Evolutionary conservation across 768 basidiomycete species (phyloP).

Genomic region (Termitomyces sp.): DNA sequence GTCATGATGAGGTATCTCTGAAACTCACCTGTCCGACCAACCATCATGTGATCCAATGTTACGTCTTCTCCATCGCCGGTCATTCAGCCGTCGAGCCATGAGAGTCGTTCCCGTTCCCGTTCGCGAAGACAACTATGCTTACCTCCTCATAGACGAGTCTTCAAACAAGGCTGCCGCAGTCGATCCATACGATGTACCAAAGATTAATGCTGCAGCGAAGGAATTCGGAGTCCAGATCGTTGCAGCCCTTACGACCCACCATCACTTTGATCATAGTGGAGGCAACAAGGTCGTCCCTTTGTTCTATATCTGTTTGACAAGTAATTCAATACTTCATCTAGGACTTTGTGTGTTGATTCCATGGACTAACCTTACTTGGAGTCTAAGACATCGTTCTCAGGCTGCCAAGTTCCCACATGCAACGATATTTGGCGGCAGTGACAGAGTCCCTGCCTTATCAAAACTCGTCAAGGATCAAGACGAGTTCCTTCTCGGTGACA

Average conservation of each 20-base stretch:
- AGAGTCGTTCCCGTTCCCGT: slow-evolving; percentile 75
- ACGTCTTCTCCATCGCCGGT: slow-evolving; percentile 13
- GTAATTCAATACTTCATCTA: slow-evolving; percentile 12
- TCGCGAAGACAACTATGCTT: slow-evolving; percentile 80
- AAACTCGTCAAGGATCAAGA: slow-evolving; percentile 77
- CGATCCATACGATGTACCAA: slow-evolving; percentile 74
- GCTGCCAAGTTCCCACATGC: slow-evolving; percentile 38
- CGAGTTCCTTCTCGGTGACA: slow-evolving; percentile 67
- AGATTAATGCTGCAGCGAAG: slow-evolving; percentile 59
- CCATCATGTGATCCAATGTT: slow-evolving; percentile 10
- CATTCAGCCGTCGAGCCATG: slow-evolving; percentile 37
- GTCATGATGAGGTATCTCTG: neutral
- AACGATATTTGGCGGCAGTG: slow-evolving; percentile 78
- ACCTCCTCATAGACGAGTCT: slow-evolving; percentile 68
- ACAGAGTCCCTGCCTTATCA: slow-evolving; percentile 59
- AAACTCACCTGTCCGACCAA: neutral
- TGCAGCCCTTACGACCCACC: slow-evolving; percentile 84
- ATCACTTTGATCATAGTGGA: slow-evolving; percentile 86
- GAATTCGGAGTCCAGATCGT: slow-evolving; percentile 58
- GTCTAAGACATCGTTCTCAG: slow-evolving; percentile 19
- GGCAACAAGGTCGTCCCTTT: slow-evolving; percentile 66
- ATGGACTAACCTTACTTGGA: slow-evolving; percentile 1
- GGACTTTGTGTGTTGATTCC: slow-evolving; percentile 43
- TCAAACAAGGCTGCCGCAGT: slow-evolving; percentile 70
- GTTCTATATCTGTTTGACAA: slow-evolving; percentile 1